Percentiles rank a stretch among this genome's conserved stretches.
Conservation (phyloP, 345 rosid species). For the Crucihimalaya himalaica region DNA sequence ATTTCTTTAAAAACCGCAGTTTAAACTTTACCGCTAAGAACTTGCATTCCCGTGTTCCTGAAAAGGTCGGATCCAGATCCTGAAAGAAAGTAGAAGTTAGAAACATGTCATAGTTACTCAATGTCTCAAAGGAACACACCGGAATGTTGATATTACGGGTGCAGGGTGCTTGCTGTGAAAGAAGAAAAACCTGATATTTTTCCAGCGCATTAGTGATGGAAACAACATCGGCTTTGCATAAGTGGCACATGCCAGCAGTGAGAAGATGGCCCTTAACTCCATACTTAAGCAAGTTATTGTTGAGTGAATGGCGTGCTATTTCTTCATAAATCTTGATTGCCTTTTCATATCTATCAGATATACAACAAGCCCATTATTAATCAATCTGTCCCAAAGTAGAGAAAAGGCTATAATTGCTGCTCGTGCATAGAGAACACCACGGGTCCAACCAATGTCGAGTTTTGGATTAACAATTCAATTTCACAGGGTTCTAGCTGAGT, state of each 20-base stretch:
- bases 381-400: constrained; percentile 10
- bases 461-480: not conserved
- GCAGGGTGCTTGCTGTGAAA: not conserved
- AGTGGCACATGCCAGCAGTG: constrained; percentile 95
- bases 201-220: constrained; percentile 89
- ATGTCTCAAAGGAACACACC: not conserved
- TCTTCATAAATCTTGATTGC: constrained; percentile 92
- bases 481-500: not conserved
- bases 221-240: constrained; percentile 89
- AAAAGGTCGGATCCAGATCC: constrained; percentile 95
- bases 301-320: constrained; percentile 71
- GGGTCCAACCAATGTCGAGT: not conserved
- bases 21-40: constrained; percentile 55
- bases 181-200: constrained; percentile 71
- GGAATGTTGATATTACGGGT: constrained; percentile 4
- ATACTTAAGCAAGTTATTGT: constrained; percentile 82
- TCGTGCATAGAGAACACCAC: not conserved
- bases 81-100: constrained; percentile 44
- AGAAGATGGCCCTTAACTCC: constrained; percentile 99
- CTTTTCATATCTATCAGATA: constrained; percentile 72
- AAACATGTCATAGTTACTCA: constrained; percentile 14
- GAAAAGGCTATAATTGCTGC: not conserved
- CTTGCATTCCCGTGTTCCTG: constrained; percentile 89
- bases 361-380: constrained; percentile 28
- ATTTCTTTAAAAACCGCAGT: not conserved